Conservation (phyloP, 2,329 filamentous ascomycete genomes). For the Aspergillus hortae region DNA sequence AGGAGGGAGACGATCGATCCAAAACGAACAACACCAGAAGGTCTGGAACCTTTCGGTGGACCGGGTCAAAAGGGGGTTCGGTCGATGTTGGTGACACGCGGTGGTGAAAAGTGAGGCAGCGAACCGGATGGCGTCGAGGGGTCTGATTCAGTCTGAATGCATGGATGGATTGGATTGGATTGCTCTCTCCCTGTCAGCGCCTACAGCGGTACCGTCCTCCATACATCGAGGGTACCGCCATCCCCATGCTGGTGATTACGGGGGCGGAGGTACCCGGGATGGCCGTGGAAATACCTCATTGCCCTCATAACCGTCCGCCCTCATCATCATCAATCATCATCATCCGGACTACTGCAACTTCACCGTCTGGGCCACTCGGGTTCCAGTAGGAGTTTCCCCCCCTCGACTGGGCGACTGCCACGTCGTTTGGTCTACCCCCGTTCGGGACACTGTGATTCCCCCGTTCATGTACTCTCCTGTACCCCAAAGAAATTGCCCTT, state of each 20-base stretch:
- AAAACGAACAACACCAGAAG: slow-evolving; percentile 8
- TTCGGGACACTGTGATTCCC: slow-evolving; percentile 9
- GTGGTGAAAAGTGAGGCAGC: slow-evolving; percentile 34
- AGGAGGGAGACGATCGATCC: slow-evolving; percentile 5
- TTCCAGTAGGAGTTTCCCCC: slow-evolving; percentile 7
- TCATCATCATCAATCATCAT: neutral
- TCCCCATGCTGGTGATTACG: too few species aligned
- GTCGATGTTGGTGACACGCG: neutral
- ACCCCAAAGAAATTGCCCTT: neutral
- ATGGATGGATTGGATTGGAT: neutral
- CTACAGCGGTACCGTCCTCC: neutral
- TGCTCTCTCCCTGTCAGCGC: slow-evolving; percentile 1
- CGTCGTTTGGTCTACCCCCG: slow-evolving; percentile 20
- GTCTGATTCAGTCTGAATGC: slow-evolving; percentile 17
- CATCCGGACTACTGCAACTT: neutral
- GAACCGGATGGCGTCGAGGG: slow-evolving; percentile 31
- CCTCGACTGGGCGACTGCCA: slow-evolving; percentile 20
- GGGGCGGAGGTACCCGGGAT: neutral
- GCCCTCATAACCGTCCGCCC: neutral
- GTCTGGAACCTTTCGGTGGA: slow-evolving; percentile 12
- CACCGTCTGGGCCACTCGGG: slow-evolving; percentile 9
- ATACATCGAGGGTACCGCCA: too few species aligned
- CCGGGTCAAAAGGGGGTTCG: neutral
- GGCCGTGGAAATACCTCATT: neutral
- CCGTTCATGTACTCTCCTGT: neutral